Evolutionary conservation across 257 asterid genomes (phyloP).

Genomic region (Solanum microdontum): DNA sequence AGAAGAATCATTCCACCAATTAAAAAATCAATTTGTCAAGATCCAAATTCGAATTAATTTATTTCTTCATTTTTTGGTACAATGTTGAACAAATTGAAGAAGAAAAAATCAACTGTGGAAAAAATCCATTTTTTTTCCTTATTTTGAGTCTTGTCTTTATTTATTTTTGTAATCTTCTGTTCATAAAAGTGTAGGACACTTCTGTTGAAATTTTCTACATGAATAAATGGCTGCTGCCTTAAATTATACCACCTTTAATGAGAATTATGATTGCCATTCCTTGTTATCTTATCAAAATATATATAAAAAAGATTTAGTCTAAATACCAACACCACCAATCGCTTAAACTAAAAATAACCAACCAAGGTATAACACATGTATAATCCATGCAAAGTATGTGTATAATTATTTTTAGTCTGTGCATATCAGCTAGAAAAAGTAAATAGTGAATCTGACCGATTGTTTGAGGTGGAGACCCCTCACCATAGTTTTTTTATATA

Average conservation of each 20-base stretch:
- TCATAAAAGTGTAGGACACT: neutral
- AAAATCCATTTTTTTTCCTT: neutral
- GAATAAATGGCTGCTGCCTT: neutral
- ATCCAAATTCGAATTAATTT: neutral
- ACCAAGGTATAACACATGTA: neutral
- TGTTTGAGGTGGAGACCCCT: neutral
- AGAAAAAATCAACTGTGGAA: neutral
- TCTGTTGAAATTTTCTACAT: neutral
- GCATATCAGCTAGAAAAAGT: neutral
- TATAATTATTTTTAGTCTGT: neutral
- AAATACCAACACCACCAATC: neutral
- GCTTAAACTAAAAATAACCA: neutral
- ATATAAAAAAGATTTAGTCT: neutral
- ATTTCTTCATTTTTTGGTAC: neutral
- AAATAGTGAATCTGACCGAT: neutral
- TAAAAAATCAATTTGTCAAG: neutral
- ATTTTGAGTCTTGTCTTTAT: neutral
- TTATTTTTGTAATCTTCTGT: neutral
- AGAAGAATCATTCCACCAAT: neutral
- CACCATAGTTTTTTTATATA: neutral
- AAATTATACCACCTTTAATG: neutral
- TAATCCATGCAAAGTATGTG: neutral
- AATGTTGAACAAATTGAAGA: neutral
- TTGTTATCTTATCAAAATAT: neutral
- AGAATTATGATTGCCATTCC: neutral